Conservation (phyloP, 23 red algal species). For the Gracilaria gracilis region DNA sequence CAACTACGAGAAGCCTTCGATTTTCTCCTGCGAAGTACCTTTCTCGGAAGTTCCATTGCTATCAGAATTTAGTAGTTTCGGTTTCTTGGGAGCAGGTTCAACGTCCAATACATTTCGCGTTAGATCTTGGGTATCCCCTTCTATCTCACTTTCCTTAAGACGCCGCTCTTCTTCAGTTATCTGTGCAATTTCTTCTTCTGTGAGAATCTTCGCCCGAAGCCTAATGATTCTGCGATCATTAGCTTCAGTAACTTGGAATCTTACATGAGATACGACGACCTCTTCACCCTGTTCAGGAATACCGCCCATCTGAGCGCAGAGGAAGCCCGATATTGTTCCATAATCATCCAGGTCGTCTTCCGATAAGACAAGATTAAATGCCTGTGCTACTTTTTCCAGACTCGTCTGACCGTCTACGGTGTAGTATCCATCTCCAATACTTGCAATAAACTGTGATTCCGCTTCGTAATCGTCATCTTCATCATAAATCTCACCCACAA, state of each 20-base stretch:
- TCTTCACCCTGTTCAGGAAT: conserved; percentile 84
- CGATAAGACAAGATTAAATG: conserved; percentile 63
- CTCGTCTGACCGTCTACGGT: conserved; percentile 85
- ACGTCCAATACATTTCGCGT: conserved; percentile 22
- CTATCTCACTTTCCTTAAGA: conserved; percentile 23
- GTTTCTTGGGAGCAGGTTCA: conserved; percentile 18
- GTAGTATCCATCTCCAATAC: conserved; percentile 44
- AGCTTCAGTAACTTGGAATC: conserved; percentile 81
- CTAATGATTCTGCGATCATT: conserved; percentile 92
- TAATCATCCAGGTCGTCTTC: conserved; percentile 94
- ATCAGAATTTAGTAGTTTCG: not conserved
- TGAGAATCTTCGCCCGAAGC: conserved; percentile 68
- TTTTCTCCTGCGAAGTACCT: not conserved
- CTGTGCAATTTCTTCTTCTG: conserved; percentile 59
- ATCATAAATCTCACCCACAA: conserved; percentile 99
- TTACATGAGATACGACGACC: conserved; percentile 66
- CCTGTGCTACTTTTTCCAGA: conserved; percentile 84
- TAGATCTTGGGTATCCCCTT: conserved; percentile 22
- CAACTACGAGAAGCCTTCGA: not conserved
- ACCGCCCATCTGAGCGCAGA: conserved; percentile 90
- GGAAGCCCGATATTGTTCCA: conserved; percentile 95
- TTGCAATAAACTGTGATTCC: conserved; percentile 65
- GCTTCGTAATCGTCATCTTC: conserved; percentile 98
- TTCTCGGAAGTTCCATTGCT: not conserved
- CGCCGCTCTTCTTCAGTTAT: conserved; percentile 34